Evolutionary conservation across 306 rosid genomes (phyloP).

Genomic region (Pachyrhizus erosus): DNA sequence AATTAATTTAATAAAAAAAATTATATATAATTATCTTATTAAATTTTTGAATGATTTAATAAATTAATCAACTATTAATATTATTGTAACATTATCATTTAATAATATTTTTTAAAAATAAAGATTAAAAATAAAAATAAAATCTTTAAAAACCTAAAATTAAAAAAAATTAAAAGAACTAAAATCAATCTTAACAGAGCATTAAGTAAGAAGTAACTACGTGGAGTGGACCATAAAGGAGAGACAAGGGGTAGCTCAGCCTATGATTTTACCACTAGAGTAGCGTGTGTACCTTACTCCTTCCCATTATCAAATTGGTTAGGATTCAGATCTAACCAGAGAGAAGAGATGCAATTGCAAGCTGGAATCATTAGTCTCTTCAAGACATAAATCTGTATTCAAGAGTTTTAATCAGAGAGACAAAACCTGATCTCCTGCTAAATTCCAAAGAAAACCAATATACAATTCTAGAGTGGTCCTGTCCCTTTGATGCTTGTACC

Average conservation of each 20-base stretch:
- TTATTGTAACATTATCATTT: too few species aligned
- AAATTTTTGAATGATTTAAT: too few species aligned
- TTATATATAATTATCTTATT: too few species aligned
- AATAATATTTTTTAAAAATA: too few species aligned
- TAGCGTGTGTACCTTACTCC: constrained; percentile 31
- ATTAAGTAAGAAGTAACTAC: constrained; percentile 4
- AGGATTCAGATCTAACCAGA: constrained; percentile 42
- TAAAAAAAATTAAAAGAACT: too few species aligned
- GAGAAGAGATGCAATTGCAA: neutral
- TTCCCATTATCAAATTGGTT: constrained; percentile 38
- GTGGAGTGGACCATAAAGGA: constrained; percentile 27
- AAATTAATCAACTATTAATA: too few species aligned
- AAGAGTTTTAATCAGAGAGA: constrained; percentile 35
- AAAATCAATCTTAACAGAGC: too few species aligned
- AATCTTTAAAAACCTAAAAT: too few species aligned
- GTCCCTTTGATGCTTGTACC: constrained; percentile 25
- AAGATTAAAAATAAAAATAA: too few species aligned
- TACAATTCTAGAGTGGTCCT: constrained; percentile 38
- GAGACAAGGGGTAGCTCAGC: constrained; percentile 54
- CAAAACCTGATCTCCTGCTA: constrained; percentile 20
- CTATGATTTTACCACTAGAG: constrained; percentile 44
- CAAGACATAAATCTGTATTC: constrained; percentile 26
- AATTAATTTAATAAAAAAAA: too few species aligned
- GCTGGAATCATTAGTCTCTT: constrained; percentile 33
- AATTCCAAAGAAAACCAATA: constrained; percentile 39